A percentile compares a stretch with the other conserved stretches of the same genome.
Evolutionary conservation across 2,329 filamentous ascomycete species (phyloP).

Genomic region (Colletotrichum abscissum): DNA sequence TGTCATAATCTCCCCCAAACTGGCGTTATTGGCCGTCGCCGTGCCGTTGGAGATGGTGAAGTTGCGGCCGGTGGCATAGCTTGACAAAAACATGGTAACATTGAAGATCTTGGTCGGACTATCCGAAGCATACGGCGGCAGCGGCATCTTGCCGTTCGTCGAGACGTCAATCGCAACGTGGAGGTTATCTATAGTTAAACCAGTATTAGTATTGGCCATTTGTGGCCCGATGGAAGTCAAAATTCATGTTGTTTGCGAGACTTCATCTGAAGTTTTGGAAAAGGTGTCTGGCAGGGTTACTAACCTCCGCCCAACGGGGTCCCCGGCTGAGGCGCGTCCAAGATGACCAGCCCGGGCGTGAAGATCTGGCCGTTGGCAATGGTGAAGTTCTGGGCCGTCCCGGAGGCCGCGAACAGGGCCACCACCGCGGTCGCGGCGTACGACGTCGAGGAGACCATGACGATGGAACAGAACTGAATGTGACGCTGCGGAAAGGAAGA

Average conservation of each 20-base stretch:
- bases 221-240: constrained; percentile 25
- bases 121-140: constrained; percentile 65
- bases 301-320: constrained; percentile 72
- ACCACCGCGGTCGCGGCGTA: constrained; percentile 38
- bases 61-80: constrained; percentile 71
- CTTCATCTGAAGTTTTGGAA: neutral
- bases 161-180: constrained; percentile 76
- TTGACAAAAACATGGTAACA: constrained; percentile 75
- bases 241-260: neutral
- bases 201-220: neutral
- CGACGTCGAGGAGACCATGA: constrained; percentile 26
- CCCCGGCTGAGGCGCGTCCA: constrained; percentile 73
- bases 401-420: constrained; percentile 41
- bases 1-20: constrained; percentile 70
- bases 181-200: constrained; percentile 57
- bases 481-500: neutral
- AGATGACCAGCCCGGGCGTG: constrained; percentile 74
- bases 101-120: constrained; percentile 69
- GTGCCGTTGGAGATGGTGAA: constrained; percentile 77
- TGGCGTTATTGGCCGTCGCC: constrained; percentile 60
- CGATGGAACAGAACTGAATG: neutral
- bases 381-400: constrained; percentile 60
- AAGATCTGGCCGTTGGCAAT: constrained; percentile 74
- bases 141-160: constrained; percentile 71
- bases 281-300: constrained; percentile 39